phyloP scores from a whole-genome alignment of 768 basidiomycete species.

The Termitomyces eurrhizus region DNA sequence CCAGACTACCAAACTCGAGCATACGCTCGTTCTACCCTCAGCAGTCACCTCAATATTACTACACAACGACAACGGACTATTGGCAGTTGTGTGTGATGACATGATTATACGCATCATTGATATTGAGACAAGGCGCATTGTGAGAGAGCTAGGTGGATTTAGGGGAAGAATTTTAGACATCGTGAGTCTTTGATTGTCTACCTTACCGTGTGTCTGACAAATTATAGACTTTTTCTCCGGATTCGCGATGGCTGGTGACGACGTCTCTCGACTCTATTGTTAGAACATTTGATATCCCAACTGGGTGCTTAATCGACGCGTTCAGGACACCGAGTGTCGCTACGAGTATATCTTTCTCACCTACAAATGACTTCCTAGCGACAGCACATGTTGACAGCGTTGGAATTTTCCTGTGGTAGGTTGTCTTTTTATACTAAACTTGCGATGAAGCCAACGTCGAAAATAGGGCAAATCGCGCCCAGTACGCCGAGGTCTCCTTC shows the following conservation, averaged over 20 bases:
- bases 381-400: slow-evolving; percentile 93
- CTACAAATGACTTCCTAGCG: slow-evolving; percentile 93
- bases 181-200: slow-evolving; percentile 38
- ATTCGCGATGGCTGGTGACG: slow-evolving; percentile 90
- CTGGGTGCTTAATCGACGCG: slow-evolving; percentile 86
- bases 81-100: slow-evolving; percentile 86
- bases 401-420: slow-evolving; percentile 91
- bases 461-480: slow-evolving; percentile 89
- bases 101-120: slow-evolving; percentile 82
- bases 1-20: slow-evolving; percentile 73
- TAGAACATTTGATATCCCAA: slow-evolving; percentile 94
- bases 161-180: slow-evolving; percentile 85
- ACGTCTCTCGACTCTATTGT: slow-evolving; percentile 89
- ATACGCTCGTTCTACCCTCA: slow-evolving; percentile 65
- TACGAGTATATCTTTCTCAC: slow-evolving; percentile 89
- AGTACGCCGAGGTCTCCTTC: slow-evolving; percentile 83
- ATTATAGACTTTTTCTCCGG: slow-evolving; percentile 84
- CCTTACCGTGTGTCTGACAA: neutral
- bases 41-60: slow-evolving; percentile 66
- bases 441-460: neutral
- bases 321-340: slow-evolving; percentile 87
- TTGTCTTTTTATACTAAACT: neutral
- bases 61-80: slow-evolving; percentile 80
- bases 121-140: slow-evolving; percentile 83
- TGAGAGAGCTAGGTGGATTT: slow-evolving; percentile 86